These are phyloP conservation scores for Miscanthus lutarioriparius DNA, from an alignment of 176 grass and related monocot species.

Conservation along the genomic window DNA sequence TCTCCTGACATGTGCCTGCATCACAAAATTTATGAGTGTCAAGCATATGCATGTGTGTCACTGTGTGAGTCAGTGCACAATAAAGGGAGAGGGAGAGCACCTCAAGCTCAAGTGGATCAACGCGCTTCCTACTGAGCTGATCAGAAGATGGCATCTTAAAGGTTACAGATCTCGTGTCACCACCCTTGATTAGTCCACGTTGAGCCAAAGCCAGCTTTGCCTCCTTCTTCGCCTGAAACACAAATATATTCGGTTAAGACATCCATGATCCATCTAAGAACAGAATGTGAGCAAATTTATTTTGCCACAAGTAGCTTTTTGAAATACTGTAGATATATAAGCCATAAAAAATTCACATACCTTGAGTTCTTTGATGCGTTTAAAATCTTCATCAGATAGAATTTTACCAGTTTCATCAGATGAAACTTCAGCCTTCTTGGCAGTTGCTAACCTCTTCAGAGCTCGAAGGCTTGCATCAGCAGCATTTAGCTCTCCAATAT, in stretches of 20 bases:
- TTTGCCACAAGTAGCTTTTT: not conserved
- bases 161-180: conserved; percentile 32
- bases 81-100: conserved; percentile 11
- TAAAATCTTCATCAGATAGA: conserved; percentile 87
- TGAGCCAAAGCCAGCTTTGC: conserved; percentile 64
- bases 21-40: not conserved
- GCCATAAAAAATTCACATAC: conserved; percentile 36
- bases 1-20: conserved; percentile 57
- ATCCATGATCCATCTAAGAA: not conserved
- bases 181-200: conserved; percentile 55
- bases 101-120: conserved; percentile 74
- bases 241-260: not conserved
- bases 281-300: not conserved
- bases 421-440: conserved; percentile 37
- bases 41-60: not conserved
- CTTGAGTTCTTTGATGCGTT: conserved; percentile 88
- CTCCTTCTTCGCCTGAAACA: conserved; percentile 72
- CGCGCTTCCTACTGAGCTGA: conserved; percentile 61
- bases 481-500: conserved; percentile 56
- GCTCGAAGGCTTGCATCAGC: conserved; percentile 84
- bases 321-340: conserved; percentile 6
- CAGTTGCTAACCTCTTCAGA: conserved; percentile 72
- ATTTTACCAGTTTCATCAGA: conserved; percentile 66
- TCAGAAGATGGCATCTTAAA: conserved; percentile 74
- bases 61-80: not conserved